These are phyloP conservation scores for Dactylellina haptotyla DNA, from an alignment of 2,329 filamentous ascomycete genomes.

Conservation along the genomic window DNA sequence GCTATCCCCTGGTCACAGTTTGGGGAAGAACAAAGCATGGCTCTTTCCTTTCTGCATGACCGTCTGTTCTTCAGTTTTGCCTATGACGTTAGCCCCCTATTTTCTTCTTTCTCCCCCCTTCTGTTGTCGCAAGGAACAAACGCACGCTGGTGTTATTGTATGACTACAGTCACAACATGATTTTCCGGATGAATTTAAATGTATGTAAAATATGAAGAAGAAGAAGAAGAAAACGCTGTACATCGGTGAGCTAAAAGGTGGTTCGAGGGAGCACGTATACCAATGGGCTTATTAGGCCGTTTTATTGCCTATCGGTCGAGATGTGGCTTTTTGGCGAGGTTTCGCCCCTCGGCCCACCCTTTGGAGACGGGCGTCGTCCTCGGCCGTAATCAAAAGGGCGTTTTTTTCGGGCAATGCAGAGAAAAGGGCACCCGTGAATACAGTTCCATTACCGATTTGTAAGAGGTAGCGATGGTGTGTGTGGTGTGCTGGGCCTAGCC, in stretches of 20 bases:
- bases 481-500: too few species aligned
- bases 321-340: constrained; percentile 51
- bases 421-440: background rate
- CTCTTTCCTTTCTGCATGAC: constrained; percentile 12
- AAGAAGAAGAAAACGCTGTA: background rate
- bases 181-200: background rate
- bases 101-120: constrained; percentile 2
- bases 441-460: background rate
- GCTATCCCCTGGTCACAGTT: constrained; percentile 15
- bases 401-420: background rate
- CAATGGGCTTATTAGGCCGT: constrained; percentile 21
- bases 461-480: too few species aligned
- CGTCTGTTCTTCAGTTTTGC: constrained; percentile 17
- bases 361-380: constrained; percentile 9
- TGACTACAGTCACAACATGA: background rate
- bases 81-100: constrained; percentile 50
- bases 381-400: constrained; percentile 26
- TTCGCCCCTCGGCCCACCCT: constrained; percentile 31
- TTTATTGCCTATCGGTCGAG: constrained; percentile 18
- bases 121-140: background rate
- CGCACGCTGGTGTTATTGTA: too few species aligned
- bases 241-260: background rate
- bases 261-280: background rate
- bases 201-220: background rate
- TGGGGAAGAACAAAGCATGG: background rate